Evolutionary conservation across 2,329 filamentous ascomycete species (phyloP).

Genomic region (Hypoxylon rubiginosum): DNA sequence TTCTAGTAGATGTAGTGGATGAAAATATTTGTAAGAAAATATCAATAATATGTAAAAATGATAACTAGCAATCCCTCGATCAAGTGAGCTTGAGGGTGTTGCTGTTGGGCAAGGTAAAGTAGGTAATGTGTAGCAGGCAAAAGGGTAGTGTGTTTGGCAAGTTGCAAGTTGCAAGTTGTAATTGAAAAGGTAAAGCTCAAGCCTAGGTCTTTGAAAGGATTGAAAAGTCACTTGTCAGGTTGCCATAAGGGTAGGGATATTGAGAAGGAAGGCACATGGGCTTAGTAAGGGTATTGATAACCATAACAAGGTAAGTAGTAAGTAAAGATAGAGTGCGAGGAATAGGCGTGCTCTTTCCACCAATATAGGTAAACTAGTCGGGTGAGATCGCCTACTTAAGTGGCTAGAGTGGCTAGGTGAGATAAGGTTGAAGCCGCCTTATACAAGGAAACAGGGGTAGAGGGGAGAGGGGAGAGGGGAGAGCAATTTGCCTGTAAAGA

Average conservation of each 20-base stretch:
- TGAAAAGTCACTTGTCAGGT: not conserved
- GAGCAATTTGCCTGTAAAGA: not conserved
- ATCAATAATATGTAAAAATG: not conserved
- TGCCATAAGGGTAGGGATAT: not conserved
- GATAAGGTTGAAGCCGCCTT: not conserved
- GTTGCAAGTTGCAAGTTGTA: too few relatives aligned
- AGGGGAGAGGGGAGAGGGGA: too few relatives aligned
- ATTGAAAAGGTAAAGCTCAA: not conserved
- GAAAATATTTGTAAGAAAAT: not conserved
- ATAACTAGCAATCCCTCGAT: not conserved
- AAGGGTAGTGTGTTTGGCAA: too few relatives aligned
- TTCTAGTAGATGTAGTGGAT: not conserved
- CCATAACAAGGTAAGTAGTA: too few relatives aligned
- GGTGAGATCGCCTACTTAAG: not conserved
- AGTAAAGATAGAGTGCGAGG: too few relatives aligned
- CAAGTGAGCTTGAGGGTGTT: not conserved
- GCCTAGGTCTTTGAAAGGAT: not conserved
- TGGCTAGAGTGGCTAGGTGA: not conserved
- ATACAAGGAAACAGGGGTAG: not conserved
- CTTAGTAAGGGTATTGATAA: too few relatives aligned
- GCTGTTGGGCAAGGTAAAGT: not conserved
- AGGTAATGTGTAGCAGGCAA: not conserved
- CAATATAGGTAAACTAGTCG: not conserved
- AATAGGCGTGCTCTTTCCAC: not conserved
- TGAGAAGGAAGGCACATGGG: not conserved